phyloP scores from a whole-genome alignment of 1,139 yeast genomes.

The Entelexis sorbosivorans region DNA sequence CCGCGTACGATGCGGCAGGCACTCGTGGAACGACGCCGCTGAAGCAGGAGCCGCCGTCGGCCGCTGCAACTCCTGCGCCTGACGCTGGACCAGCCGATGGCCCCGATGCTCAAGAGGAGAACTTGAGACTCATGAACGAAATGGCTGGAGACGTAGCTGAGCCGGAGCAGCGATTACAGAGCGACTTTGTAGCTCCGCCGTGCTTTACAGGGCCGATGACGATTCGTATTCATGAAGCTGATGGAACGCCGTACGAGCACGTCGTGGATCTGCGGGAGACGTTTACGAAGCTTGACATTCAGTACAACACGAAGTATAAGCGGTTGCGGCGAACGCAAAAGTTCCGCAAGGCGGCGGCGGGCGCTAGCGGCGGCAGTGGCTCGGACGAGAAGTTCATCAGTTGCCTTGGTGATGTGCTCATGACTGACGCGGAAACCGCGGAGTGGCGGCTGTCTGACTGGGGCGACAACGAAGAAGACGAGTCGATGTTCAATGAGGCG shows the following conservation, averaged over 20 bases:
- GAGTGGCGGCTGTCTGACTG: slow-evolving; percentile 72
- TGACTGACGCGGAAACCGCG: slow-evolving; percentile 45
- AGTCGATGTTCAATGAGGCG: slow-evolving; percentile 61
- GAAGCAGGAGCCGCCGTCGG: not conserved
- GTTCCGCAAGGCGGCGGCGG: slow-evolving; percentile 29
- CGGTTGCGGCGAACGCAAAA: slow-evolving; percentile 58
- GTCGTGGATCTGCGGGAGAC: slow-evolving; percentile 83
- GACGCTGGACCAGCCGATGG: not conserved
- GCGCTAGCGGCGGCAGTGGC: not conserved
- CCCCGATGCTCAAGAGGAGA: slow-evolving; percentile 2
- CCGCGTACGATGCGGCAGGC: not conserved
- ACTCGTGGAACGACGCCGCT: not conserved
- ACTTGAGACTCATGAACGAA: slow-evolving; percentile 10
- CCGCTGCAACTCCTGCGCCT: not conserved
- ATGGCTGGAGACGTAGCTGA: slow-evolving; percentile 6
- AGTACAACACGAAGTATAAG: slow-evolving; percentile 82
- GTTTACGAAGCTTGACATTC: slow-evolving; percentile 80
- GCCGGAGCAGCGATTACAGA: not conserved
- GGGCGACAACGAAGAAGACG: slow-evolving; percentile 48
- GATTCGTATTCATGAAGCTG: slow-evolving; percentile 92
- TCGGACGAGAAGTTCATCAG: slow-evolving; percentile 28
- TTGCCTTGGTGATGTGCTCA: slow-evolving; percentile 71
- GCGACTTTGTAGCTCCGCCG: slow-evolving; percentile 29
- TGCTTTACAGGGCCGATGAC: slow-evolving; percentile 92
- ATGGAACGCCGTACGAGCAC: slow-evolving; percentile 98